Conservation (phyloP, 179 eudicot genomes). For the Silene noctiflora region DNA sequence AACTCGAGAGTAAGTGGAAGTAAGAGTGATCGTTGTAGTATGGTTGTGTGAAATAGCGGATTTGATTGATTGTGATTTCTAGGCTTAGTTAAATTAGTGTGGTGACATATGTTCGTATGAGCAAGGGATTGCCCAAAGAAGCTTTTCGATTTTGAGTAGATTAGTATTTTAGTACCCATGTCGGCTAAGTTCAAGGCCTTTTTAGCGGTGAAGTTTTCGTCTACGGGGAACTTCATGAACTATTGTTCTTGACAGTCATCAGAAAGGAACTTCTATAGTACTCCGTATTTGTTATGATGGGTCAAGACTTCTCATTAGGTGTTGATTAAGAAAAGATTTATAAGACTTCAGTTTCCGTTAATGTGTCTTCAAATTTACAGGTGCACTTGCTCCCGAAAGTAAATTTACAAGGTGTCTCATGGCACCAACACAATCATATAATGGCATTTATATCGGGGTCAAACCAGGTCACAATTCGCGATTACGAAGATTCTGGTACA, state of each 20-base stretch:
- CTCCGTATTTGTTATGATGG: not conserved
- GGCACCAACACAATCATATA: constrained; percentile 88
- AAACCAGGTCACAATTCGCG: constrained; percentile 79
- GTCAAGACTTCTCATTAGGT: not conserved
- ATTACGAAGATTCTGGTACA: constrained; percentile 80
- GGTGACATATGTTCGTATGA: not conserved
- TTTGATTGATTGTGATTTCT: not conserved
- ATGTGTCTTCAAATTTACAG: constrained; percentile 36
- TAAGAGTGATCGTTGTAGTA: not conserved
- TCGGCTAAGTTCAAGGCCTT: not conserved
- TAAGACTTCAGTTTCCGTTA: not conserved
- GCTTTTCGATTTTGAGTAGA: not conserved
- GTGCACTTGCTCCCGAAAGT: constrained; percentile 67
- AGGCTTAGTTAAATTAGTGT: not conserved
- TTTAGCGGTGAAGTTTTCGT: not conserved
- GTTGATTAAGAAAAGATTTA: not conserved
- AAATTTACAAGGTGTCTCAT: constrained; percentile 74
- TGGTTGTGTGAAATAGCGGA: not conserved
- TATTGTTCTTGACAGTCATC: not conserved
- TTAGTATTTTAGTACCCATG: not conserved
- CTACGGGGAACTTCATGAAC: not conserved
- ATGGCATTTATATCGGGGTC: constrained; percentile 82
- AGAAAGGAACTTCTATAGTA: not conserved
- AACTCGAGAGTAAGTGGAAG: not conserved
- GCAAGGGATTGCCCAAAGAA: not conserved